These are phyloP conservation scores for Erodium maritimum DNA, from an alignment of 345 rosid genomes.

Conservation along the genomic window DNA sequence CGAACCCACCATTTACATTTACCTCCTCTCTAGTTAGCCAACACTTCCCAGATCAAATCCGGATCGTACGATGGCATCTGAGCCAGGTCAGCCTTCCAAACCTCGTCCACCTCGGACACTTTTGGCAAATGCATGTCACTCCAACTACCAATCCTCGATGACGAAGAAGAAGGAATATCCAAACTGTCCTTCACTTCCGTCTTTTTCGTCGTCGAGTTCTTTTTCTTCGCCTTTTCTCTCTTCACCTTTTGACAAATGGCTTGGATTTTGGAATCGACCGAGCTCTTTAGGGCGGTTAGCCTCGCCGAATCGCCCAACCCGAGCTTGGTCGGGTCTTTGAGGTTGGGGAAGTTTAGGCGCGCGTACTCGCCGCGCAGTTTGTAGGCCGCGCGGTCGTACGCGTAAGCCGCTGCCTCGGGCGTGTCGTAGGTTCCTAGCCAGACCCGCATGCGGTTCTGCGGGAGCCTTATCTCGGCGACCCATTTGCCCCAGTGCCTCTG, in stretches of 20 bases:
- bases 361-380: constrained; percentile 94
- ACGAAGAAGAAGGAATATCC: no score
- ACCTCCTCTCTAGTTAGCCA: constrained; percentile 27
- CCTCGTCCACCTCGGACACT: constrained; percentile 31
- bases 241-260: constrained; percentile 70
- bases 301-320: constrained; percentile 48
- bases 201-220: constrained; percentile 27
- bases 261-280: constrained; percentile 85
- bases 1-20: no score
- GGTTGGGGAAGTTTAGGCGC: constrained; percentile 67
- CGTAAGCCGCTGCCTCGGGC: constrained; percentile 87
- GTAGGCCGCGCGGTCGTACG: constrained; percentile 94
- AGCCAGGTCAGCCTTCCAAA: constrained; percentile 47
- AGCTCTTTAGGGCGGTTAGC: constrained; percentile 43
- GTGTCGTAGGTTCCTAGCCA: constrained; percentile 95
- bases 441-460: constrained; percentile 88
- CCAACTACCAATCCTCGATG: constrained; percentile 19
- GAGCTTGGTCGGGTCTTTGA: constrained; percentile 47
- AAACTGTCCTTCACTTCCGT: no score
- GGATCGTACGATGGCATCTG: constrained; percentile 87
- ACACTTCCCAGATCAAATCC: constrained; percentile 86
- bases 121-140: constrained; percentile 26
- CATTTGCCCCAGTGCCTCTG: constrained; percentile 99
- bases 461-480: constrained; percentile 94
- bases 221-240: constrained; percentile 50